Base-by-base conservation (phyloP, 768 basidiomycete species). In the Xerocomellus amylosporus region DNA sequence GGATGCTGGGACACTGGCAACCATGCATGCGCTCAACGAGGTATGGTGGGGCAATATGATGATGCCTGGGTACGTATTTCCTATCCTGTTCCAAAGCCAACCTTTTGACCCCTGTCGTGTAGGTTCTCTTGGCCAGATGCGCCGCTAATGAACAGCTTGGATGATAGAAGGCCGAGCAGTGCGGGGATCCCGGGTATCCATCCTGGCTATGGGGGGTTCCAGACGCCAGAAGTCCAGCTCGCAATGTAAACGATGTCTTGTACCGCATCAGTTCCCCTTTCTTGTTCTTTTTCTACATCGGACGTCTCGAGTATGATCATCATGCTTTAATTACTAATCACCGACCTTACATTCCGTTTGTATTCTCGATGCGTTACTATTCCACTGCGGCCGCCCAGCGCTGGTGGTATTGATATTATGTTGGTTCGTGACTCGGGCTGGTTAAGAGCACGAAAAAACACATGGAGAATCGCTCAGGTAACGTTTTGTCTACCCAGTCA, bases 21-120 rank as follows among this genome's bases (percentile, higher is more conserved):
- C 87, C 19, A 86, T 91, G 84, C 79, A 83, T 46, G 83, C 83
- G 28, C 74, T 92, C 52, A 84, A 86, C 57, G 87, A 85, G 46
- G 77, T 73, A 8, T 91, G 84, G 80, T 90, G 87, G 88, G 71
- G 78, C 41, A 87, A 80, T 46, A 86, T 89, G 84, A 87, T 90
- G 88, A 88, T 91, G 86, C 89, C 89, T 36, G 89, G 89, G 85
- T 59, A 1, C 39, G 49, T 51, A 15, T 28, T 28, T 46, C 5
- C 12, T 2, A 10, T 12, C 31, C 15, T 15, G 0, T 14, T 8
- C n/a, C 7, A 19, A 6, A 6, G 20, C 4, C n/a, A 3, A 17
- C 4, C 26, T 1, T 14, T 17, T 2, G 4, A 5, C 12, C 15
- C 30, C 2, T 20, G 15, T 41, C 37, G 19, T 15, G 33, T 36